Evolutionary conservation across 116 monocot genomes (phyloP).

Genomic region (Iris pallida): DNA sequence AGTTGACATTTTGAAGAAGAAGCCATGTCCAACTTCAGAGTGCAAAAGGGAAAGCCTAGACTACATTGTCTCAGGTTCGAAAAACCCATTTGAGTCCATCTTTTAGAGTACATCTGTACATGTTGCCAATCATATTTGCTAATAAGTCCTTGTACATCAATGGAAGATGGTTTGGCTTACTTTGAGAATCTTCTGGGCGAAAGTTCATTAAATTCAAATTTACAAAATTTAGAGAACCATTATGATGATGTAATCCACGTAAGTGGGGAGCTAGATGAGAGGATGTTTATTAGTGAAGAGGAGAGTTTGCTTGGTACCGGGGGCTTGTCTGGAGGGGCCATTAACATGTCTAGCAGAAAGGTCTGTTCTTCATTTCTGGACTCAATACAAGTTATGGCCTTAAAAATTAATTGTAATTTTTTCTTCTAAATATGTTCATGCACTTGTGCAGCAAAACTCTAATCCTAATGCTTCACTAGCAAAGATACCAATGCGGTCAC

Average conservation of each 20-base stretch:
- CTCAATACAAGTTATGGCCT: not conserved
- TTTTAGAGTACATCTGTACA: too few species aligned
- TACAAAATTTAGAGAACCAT: slow-evolving; percentile 40
- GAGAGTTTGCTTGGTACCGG: slow-evolving; percentile 50
- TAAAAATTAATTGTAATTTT: not conserved
- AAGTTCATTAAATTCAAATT: slow-evolving; percentile 32
- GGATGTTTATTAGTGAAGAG: slow-evolving; percentile 45
- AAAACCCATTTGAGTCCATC: too few species aligned
- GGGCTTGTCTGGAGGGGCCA: slow-evolving; percentile 51
- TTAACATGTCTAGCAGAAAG: too few species aligned
- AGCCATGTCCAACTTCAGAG: too few species aligned
- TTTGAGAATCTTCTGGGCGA: slow-evolving; percentile 52
- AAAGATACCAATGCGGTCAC: too few species aligned
- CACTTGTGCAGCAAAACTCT: slow-evolving; percentile 29
- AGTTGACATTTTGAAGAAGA: too few species aligned
- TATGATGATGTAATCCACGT: slow-evolving; percentile 35
- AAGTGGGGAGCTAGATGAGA: slow-evolving; percentile 52
- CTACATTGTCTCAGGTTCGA: too few species aligned
- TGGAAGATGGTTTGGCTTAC: slow-evolving; percentile 36
- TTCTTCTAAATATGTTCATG: not conserved
- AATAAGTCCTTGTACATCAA: too few species aligned
- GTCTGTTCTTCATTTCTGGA: slow-evolving; percentile 12
- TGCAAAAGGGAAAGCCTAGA: too few species aligned
- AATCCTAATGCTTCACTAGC: slow-evolving; percentile 23
- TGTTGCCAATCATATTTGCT: not conserved